Evolutionary conservation across 768 basidiomycete genomes (phyloP).

Genomic region (Boletus rubropictus): DNA sequence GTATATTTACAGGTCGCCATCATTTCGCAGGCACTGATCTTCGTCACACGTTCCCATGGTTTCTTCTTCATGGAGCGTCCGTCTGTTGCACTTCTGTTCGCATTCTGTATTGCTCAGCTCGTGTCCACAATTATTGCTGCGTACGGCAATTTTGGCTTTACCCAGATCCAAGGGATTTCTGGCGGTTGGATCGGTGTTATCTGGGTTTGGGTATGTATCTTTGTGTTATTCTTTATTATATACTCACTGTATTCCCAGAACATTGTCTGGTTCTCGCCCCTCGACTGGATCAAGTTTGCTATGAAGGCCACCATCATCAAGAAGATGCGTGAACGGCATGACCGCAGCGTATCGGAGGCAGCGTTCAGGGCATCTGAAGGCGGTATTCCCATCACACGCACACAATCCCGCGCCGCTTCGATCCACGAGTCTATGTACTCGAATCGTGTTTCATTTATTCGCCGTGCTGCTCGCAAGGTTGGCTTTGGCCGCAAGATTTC

Average conservation of each 20-base stretch:
- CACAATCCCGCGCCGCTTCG: conserved; percentile 83
- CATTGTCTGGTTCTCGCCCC: conserved; percentile 92
- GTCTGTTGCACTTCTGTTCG: conserved; percentile 79
- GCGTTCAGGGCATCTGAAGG: conserved; percentile 31
- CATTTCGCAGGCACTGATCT: conserved; percentile 97
- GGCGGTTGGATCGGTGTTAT: conserved; percentile 97
- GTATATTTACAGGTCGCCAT: conserved; percentile 96
- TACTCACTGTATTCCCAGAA: conserved; percentile 47
- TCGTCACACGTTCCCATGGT: conserved; percentile 88
- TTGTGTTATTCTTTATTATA: neutral
- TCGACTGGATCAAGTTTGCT: conserved; percentile 93
- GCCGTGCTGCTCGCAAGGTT: conserved; percentile 80
- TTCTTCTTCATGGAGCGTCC: conserved; percentile 98
- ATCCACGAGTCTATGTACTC: conserved; percentile 91
- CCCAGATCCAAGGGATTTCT: conserved; percentile 68
- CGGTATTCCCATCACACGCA: conserved; percentile 72
- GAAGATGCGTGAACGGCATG: conserved; percentile 63
- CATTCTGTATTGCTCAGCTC: conserved; percentile 91
- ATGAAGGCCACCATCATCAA: conserved; percentile 95
- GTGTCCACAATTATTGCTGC: conserved; percentile 93
- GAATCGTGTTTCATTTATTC: conserved; percentile 92
- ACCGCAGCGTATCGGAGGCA: conserved; percentile 37
- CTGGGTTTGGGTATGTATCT: conserved; percentile 82
- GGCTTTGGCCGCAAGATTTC: conserved; percentile 78
- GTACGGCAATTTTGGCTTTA: conserved; percentile 94